These are phyloP conservation scores for Barnettozyma populi DNA, from an alignment of 805 yeast species.

Conservation along the genomic window DNA sequence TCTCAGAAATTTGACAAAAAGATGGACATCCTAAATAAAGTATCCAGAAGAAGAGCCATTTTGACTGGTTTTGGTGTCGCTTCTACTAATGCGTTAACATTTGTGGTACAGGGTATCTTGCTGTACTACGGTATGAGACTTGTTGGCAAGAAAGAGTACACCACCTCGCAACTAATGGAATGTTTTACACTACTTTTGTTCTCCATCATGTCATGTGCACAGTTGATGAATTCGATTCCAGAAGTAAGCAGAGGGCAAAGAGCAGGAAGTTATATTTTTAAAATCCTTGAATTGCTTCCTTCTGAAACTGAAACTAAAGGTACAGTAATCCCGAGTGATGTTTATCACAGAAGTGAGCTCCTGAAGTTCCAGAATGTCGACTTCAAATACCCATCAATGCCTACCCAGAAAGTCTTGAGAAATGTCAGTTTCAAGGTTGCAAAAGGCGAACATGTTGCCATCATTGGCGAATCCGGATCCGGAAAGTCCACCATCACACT, in stretches of 20 bases:
- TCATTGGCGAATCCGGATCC: conserved; percentile 84
- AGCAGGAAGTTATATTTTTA: conserved; percentile 52
- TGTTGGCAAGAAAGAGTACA: conserved; percentile 54
- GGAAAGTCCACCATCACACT: conserved; percentile 81
- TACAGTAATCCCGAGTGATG: conserved; percentile 23
- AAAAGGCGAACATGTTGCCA: conserved; percentile 49
- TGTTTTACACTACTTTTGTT: conserved; percentile 71
- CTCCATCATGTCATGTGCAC: conserved; percentile 60
- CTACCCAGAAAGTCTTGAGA: conserved; percentile 31
- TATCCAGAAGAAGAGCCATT: conserved; percentile 49
- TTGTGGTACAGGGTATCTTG: conserved; percentile 64
- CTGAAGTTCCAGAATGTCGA: conserved; percentile 40
- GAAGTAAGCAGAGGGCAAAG: conserved; percentile 75
- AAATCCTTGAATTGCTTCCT: conserved; percentile 31
- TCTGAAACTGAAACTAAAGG: conserved; percentile 37
- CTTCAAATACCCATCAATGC: conserved; percentile 43
- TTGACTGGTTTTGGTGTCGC: conserved; percentile 67
- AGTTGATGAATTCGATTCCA: conserved; percentile 63
- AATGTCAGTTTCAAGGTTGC: conserved; percentile 38
- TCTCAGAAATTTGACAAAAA: conserved; percentile 28
- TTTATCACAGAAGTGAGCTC: conserved; percentile 11
- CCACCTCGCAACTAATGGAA: conserved; percentile 52
- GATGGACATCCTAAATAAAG: conserved; percentile 28
- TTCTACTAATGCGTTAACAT: conserved; percentile 44
- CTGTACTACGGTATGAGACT: conserved; percentile 74